Conservation (phyloP, 805 yeast species). For the Wickerhamiella siamensis region DNA sequence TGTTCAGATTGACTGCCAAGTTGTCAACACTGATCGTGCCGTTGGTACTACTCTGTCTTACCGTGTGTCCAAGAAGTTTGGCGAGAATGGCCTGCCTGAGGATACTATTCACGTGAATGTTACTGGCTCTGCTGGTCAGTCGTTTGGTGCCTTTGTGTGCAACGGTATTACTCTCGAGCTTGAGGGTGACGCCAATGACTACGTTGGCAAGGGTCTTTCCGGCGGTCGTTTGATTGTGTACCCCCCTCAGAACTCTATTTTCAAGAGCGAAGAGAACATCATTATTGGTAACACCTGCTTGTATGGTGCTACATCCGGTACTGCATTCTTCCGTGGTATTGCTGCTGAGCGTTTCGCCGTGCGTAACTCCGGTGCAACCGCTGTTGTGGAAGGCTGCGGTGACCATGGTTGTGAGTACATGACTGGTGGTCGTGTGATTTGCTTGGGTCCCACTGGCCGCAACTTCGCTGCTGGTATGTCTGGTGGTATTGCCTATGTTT, state of each 20-base stretch:
- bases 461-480: constrained; percentile 97
- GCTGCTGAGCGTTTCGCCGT: constrained; percentile 98
- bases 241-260: constrained; percentile 72
- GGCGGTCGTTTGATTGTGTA: constrained; percentile 89
- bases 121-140: constrained; percentile 93
- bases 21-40: constrained; percentile 92
- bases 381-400: constrained; percentile 94
- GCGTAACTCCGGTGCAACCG: constrained; percentile 95
- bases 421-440: constrained; percentile 98
- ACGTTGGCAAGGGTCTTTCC: constrained; percentile 92
- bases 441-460: constrained; percentile 81
- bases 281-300: constrained; percentile 94
- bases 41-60: constrained; percentile 90
- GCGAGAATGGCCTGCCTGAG: constrained; percentile 86
- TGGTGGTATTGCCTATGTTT: constrained; percentile 96
- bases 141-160: constrained; percentile 95
- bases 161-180: constrained; percentile 89
- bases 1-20: constrained; percentile 82
- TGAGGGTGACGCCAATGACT: constrained; percentile 96
- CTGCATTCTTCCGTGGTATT: constrained; percentile 87
- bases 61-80: constrained; percentile 83
- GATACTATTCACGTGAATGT: constrained; percentile 91
- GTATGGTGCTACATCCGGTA: constrained; percentile 94
- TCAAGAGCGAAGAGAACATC: constrained; percentile 92
- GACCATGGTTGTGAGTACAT: constrained; percentile 98